A percentile compares a stretch with the other conserved stretches of the same genome.
Evolutionary conservation across 176 grass and related monocot genomes (phyloP).

Genomic region (Miscanthus lutarioriparius): DNA sequence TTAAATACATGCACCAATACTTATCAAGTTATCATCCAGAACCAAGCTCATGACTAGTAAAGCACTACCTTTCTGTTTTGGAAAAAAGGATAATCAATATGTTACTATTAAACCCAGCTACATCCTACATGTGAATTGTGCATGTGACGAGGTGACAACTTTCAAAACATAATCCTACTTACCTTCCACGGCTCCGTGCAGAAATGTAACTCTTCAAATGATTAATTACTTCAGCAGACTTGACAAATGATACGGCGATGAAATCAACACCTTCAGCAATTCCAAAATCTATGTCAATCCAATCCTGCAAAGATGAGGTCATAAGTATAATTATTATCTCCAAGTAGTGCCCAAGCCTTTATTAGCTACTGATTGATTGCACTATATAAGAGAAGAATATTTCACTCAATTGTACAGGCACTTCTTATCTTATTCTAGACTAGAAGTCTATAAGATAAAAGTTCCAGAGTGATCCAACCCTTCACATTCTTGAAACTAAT

Average conservation of each 20-base stretch:
- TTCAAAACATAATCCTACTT: background rate
- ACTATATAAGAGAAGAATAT: background rate
- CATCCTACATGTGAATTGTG: background rate
- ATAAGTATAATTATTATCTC: background rate
- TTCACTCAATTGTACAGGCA: background rate
- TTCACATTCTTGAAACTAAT: background rate
- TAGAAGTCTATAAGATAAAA: background rate
- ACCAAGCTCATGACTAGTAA: background rate
- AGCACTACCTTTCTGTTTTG: background rate
- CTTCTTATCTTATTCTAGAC: background rate
- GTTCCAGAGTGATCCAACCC: background rate
- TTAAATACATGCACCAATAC: background rate
- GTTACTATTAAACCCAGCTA: background rate
- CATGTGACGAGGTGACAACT: background rate
- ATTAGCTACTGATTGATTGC: background rate
- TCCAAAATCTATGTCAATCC: conserved; percentile 98
- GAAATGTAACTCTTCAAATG: conserved; percentile 97
- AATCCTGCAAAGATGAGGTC: conserved; percentile 62
- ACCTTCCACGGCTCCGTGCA: conserved; percentile 79
- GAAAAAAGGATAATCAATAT: background rate
- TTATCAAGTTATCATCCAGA: background rate
- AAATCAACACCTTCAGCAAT: conserved; percentile 98
- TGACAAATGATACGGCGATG: conserved; percentile 93
- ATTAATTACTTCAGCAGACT: conserved; percentile 94
- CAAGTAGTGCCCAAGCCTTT: background rate